A percentile compares a stretch with the other conserved stretches of the same genome.
Conservation (phyloP, 495 filamentous ascomycete species). For the Durotheca rogersii region DNA sequence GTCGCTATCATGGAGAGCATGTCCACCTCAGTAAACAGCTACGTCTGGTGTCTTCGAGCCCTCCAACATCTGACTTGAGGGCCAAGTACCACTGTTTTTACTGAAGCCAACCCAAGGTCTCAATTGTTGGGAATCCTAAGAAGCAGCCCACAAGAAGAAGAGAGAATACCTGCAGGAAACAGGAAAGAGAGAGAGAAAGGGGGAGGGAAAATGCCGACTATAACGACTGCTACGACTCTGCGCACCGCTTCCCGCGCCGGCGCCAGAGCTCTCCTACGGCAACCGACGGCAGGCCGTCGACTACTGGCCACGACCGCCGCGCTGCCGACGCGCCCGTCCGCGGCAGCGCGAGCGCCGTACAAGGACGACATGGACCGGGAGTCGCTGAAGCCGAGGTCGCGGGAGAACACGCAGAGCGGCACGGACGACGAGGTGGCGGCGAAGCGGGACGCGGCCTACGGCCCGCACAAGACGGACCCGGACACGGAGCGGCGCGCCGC, state of each 20-base stretch:
- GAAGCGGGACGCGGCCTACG: slow-evolving; percentile 42
- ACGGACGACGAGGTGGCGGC: slow-evolving; percentile 40
- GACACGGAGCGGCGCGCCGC: slow-evolving; percentile 34
- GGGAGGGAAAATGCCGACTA: too few relatives aligned
- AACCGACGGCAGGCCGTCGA: too few relatives aligned
- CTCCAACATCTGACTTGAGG: too few relatives aligned
- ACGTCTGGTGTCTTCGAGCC: too few relatives aligned
- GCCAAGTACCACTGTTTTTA: too few relatives aligned
- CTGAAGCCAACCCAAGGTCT: too few relatives aligned
- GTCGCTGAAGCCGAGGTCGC: slow-evolving; percentile 40
- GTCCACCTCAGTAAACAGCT: too few relatives aligned
- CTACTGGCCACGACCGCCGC: too few relatives aligned
- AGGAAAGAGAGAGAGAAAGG: too few relatives aligned
- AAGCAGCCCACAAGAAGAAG: too few relatives aligned
- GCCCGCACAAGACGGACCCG: slow-evolving; percentile 43
- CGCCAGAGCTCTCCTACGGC: slow-evolving; percentile 8
- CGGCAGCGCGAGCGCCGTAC: slow-evolving; percentile 23
- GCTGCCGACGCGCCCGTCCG: slow-evolving; percentile 29
- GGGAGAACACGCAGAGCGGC: slow-evolving; percentile 42
- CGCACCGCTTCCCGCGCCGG: slow-evolving; percentile 27
- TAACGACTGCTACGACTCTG: slow-evolving; percentile 20
- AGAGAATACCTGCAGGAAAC: too few relatives aligned
- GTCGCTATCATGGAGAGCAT: slow-evolving; percentile 5
- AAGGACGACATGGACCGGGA: slow-evolving; percentile 47
- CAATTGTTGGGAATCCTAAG: too few relatives aligned